These are phyloP conservation scores for baker's yeast (Saccharomyces cerevisiae) DNA, from an alignment of 805 yeast species.

Conservation along the genomic window DNA sequence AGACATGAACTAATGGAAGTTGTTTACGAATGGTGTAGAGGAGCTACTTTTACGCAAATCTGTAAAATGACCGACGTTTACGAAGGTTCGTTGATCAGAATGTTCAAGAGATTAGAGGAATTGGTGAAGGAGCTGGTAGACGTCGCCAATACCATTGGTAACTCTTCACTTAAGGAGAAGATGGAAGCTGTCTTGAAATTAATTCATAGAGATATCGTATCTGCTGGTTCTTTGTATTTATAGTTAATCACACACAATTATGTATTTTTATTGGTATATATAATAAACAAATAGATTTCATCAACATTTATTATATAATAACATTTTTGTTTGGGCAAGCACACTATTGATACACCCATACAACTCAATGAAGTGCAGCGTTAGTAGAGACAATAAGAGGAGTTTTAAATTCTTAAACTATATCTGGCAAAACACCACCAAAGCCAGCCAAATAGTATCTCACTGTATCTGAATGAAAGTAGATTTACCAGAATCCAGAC, in stretches of 20 bases:
- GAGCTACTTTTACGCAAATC: slow-evolving; percentile 91
- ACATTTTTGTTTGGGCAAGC: too few relatives aligned
- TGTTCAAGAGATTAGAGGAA: slow-evolving; percentile 91
- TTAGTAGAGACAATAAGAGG: neutral
- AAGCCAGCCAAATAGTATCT: neutral
- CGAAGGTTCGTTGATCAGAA: slow-evolving; percentile 91
- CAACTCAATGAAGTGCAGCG: neutral
- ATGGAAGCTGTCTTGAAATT: slow-evolving; percentile 80
- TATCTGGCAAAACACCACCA: neutral
- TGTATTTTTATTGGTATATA: neutral
- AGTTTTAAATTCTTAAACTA: neutral
- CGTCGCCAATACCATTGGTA: slow-evolving; percentile 94
- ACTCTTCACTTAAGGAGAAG: slow-evolving; percentile 72
- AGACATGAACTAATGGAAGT: slow-evolving; percentile 95
- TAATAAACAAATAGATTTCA: neutral
- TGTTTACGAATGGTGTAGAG: slow-evolving; percentile 92
- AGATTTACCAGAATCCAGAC: slow-evolving; percentile 29
- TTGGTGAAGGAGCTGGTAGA: slow-evolving; percentile 79
- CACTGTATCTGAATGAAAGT: neutral
- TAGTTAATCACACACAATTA: slow-evolving; percentile 6
- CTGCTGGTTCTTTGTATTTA: slow-evolving; percentile 88
- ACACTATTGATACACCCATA: neutral
- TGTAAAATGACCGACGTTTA: slow-evolving; percentile 98
- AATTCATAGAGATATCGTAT: slow-evolving; percentile 91
- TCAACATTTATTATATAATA: too few relatives aligned